These are phyloP conservation scores for Xylaria sp. DNA, from an alignment of 2,329 filamentous ascomycete species.

Conservation along the genomic window DNA sequence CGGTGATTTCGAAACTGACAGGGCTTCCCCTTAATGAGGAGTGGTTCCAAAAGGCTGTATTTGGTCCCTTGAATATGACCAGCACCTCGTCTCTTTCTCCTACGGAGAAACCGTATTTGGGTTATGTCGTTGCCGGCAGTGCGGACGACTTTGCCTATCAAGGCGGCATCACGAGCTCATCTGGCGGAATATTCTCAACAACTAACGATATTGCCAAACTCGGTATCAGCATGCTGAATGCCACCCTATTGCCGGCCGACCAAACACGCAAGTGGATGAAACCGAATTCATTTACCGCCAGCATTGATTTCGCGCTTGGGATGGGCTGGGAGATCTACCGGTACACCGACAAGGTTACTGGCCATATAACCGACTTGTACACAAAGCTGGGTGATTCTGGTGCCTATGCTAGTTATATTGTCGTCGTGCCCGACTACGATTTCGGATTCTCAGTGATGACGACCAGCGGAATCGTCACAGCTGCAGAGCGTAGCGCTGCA, in stretches of 20 bases:
- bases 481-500: slow-evolving; percentile 24
- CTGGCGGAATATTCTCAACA: slow-evolving; percentile 50
- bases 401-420: slow-evolving; percentile 49
- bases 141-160: slow-evolving; percentile 24
- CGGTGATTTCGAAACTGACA: slow-evolving; percentile 40
- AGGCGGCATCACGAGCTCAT: slow-evolving; percentile 38
- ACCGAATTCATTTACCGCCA: slow-evolving; percentile 52
- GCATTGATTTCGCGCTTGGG: slow-evolving; percentile 50
- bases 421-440: slow-evolving; percentile 50
- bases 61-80: slow-evolving; percentile 40
- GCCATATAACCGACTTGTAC: slow-evolving; percentile 50
- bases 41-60: slow-evolving; percentile 39
- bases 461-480: slow-evolving; percentile 35
- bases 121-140: slow-evolving; percentile 38
- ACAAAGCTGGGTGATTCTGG: slow-evolving; percentile 50
- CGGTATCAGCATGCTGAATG: slow-evolving; percentile 53
- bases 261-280: slow-evolving; percentile 55
- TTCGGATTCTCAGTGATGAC: slow-evolving; percentile 51
- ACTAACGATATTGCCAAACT: slow-evolving; percentile 51
- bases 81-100: slow-evolving; percentile 38
- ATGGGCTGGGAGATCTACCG: slow-evolving; percentile 54
- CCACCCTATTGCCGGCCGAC: slow-evolving; percentile 48
- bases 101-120: slow-evolving; percentile 31
- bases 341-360: slow-evolving; percentile 38
- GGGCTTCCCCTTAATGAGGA: slow-evolving; percentile 34